Base-by-base conservation (phyloP, 2,329 filamentous ascomycete genomes). In the Alternaria triticina region DNA sequence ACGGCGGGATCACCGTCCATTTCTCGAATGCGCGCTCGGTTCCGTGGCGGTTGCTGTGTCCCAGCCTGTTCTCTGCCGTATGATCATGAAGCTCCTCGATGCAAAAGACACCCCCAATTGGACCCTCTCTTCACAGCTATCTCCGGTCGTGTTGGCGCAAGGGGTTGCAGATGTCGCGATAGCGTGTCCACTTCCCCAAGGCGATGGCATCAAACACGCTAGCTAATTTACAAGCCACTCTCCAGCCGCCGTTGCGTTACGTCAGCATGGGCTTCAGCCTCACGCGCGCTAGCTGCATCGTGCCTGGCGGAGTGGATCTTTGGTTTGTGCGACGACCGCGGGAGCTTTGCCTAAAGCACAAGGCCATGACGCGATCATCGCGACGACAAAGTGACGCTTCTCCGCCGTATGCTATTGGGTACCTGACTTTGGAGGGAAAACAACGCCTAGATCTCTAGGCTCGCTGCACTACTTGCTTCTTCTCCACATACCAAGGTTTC, bases 1-100 rank as follows among this genome's bases (percentile, higher is more conserved):
- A 91, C 89, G 72, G 88, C 87, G 65, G 89, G 88, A 83, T 92
- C 90, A 83, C 88, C 90, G 82, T 92, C 90, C 90, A 92, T 92
- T 20, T 71, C 70, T 63, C 59, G 54, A 62, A 68, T 57, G 72
- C 66, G 67, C 67, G 69, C 59, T 20, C 58, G 59, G 30, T 68
- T 55, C 62, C 58, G 67, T 69, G 30, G 69, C 61, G 50, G 55
- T 67, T 59, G 66, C 70, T 68, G 65, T 70, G 65, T 72, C 67
- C 69, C 72, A 70, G 59, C 61, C 56, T 28, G 62, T 52, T 33
- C 66, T 51, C 54, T 68, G 64, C 64, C 61, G 64, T 22, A 57
- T 36, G 62, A 64, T 54, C 71, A 74, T 74, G 66, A 66, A 72
- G 65, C 44, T 50, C 17, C 15, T 43, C 25, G 17, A 22, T 20